Evolutionary conservation across 768 basidiomycete species (phyloP), one percentile per base, ranked within the genome.

Genomic region (Dictyophora rubrovolvata): DNA sequence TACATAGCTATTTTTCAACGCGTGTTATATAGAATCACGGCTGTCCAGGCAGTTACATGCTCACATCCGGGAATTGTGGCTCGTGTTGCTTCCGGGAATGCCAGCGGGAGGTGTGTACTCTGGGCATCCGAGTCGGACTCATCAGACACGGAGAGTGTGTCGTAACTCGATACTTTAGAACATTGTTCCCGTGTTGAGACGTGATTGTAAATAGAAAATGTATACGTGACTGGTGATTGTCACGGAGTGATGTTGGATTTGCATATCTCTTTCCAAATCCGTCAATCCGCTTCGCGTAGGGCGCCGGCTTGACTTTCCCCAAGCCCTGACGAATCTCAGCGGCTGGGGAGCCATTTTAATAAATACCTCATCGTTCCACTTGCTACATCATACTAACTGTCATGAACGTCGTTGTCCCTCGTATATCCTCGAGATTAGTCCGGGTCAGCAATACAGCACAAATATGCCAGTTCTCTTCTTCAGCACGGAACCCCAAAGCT

Each of bases 21-120:
- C 16, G 22, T 18, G 9, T 36, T 33, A 33, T 14, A 21, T 62
- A 90, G 87, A 63, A 84, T 92, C 61, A 81, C 86, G 20, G 89
- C 90, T 1, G 85, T 86, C 4, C 90, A 91, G 70, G 89, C 90
- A n/a, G 90, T 92, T n/a, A 89, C 90, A 8, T 87, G 85, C 64
- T 89, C 87, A 14, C 90, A 92, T 68, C 89, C 90, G 0, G 84
- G 67, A 57, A 71, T 88, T 20, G 75, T 88, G 1, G 88, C 87
- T 65, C 79, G 90, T 23, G 85, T 77, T 21, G 89, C 78, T 3
- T 88, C 80, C 49, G 90, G 89, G 20, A 92, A 89, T 65, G 90
- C 69, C 1, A 87, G 83, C 60, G 90, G 90, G 23, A 77, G 86
- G 55, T 91, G 89, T 67, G 79, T 87, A 12, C 71, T 93, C 11